Evolutionary conservation across 306 rosid species (phyloP).

Genomic region (Vigna reflexopilosa): DNA sequence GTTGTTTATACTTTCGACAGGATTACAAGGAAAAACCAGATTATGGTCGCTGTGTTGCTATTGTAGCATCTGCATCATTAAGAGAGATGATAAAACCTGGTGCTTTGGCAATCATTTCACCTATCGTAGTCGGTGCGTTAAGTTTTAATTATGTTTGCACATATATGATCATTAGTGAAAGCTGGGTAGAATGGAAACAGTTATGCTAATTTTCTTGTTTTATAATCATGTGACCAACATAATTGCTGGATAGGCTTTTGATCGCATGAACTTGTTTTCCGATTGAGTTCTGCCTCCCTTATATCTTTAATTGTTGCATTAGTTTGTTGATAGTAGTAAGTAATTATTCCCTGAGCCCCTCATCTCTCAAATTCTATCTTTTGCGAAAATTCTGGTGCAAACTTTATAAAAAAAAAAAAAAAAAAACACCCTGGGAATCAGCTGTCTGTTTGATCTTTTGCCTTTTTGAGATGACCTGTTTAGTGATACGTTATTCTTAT

Average conservation of each 20-base stretch:
- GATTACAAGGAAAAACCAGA: slow-evolving; percentile 97
- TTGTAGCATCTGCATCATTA: slow-evolving; percentile 94
- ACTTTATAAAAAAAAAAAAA: slow-evolving; percentile 19
- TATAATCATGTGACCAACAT: slow-evolving; percentile 16
- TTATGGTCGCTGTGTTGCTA: slow-evolving; percentile 96
- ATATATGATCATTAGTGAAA: slow-evolving; percentile 18
- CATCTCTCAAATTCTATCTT: slow-evolving; percentile 17
- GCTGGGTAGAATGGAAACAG: slow-evolving; percentile 25
- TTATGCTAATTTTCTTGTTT: slow-evolving; percentile 19
- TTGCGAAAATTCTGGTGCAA: slow-evolving; percentile 9
- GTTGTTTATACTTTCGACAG: slow-evolving; percentile 52
- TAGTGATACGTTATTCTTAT: slow-evolving; percentile 30
- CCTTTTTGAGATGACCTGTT: slow-evolving; percentile 1
- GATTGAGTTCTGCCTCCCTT: slow-evolving; percentile 4
- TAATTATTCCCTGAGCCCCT: not conserved
- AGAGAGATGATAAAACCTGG: slow-evolving; percentile 99
- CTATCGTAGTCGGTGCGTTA: slow-evolving; percentile 82
- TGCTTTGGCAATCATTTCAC: slow-evolving; percentile 94
- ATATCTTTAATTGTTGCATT: slow-evolving; percentile 23
- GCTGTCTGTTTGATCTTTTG: not conserved
- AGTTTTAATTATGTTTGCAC: slow-evolving; percentile 22
- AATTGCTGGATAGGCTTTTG: slow-evolving; percentile 12
- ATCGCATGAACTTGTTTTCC: slow-evolving; percentile 9
- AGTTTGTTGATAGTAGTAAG: slow-evolving; percentile 14
- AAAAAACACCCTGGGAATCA: not conserved